phyloP scores from a whole-genome alignment of 1,284 basidiomycete genomes.

The Termitomyces sp. region DNA sequence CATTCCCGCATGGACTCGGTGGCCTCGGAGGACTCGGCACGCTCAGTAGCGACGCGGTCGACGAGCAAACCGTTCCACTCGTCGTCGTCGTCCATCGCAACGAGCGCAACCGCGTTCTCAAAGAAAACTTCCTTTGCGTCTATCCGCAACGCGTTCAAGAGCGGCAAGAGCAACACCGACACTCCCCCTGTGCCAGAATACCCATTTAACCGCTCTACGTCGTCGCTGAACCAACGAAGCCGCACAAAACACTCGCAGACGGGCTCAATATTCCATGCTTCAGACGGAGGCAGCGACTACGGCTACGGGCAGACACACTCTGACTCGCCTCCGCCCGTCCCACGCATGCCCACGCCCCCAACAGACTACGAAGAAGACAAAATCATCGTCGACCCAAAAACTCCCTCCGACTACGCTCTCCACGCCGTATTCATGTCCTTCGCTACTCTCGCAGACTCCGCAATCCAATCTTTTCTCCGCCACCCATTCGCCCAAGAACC shows the following conservation, averaged over 20 bases:
- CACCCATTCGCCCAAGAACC: slow-evolving; percentile 68
- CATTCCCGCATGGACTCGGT: slow-evolving; percentile 74
- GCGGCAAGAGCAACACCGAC: slow-evolving; percentile 50
- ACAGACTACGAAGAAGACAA: slow-evolving; percentile 61
- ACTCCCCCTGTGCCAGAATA: slow-evolving; percentile 71
- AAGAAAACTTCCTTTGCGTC: slow-evolving; percentile 86
- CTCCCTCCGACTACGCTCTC: slow-evolving; percentile 82
- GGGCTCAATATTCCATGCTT: slow-evolving; percentile 64
- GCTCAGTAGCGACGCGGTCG: slow-evolving; percentile 49
- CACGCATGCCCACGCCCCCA: slow-evolving; percentile 58
- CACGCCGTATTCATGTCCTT: slow-evolving; percentile 85
- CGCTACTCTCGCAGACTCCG: slow-evolving; percentile 70
- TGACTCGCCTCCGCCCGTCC: slow-evolving; percentile 70
- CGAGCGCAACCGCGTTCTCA: slow-evolving; percentile 49
- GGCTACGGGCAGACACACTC: slow-evolving; percentile 44
- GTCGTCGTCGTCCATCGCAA: slow-evolving; percentile 63
- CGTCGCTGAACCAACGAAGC: slow-evolving; percentile 60
- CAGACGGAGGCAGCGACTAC: slow-evolving; percentile 66
- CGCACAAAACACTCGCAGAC: slow-evolving; percentile 70
- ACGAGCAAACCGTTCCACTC: slow-evolving; percentile 57
- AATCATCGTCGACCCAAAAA: slow-evolving; percentile 64
- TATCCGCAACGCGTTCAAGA: slow-evolving; percentile 85
- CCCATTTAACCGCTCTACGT: slow-evolving; percentile 75
- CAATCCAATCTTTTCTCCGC: slow-evolving; percentile 70
- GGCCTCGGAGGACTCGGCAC: slow-evolving; percentile 61